These are phyloP conservation scores for Cymbopogon citratus DNA, from an alignment of 176 grass and related monocot genomes.

Conservation along the genomic window DNA sequence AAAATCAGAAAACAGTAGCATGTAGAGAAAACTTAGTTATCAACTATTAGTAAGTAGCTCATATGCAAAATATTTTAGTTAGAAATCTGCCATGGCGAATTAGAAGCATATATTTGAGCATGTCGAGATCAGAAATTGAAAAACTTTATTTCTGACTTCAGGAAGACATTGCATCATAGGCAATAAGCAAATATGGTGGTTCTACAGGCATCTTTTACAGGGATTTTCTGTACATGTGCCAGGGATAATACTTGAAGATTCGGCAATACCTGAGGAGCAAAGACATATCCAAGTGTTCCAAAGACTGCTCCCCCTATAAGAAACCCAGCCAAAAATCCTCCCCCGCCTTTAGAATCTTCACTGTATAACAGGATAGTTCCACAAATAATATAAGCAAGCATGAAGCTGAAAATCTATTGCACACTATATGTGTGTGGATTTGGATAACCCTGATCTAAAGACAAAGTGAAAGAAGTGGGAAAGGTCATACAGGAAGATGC, in stretches of 20 bases:
- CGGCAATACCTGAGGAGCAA: constrained; percentile 55
- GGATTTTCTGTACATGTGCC: neutral
- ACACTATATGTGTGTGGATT: neutral
- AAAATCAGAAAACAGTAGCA: neutral
- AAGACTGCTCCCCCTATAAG: constrained; percentile 65
- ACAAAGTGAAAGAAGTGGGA: neutral
- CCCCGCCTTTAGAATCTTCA: constrained; percentile 54
- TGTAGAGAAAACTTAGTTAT: neutral
- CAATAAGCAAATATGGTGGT: neutral
- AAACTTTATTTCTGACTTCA: neutral
- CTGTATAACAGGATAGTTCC: constrained; percentile 14
- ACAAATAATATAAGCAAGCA: neutral
- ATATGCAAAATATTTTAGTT: neutral
- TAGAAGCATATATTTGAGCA: neutral
- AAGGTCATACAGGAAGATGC: neutral
- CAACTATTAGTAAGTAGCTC: neutral
- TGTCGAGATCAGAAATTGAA: neutral
- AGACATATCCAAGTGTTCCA: constrained; percentile 62
- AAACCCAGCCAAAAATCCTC: constrained; percentile 60
- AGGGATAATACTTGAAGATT: neutral
- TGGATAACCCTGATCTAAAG: neutral
- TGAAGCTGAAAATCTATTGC: neutral
- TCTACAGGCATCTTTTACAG: neutral
- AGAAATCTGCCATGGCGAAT: neutral
- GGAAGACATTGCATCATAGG: neutral